A percentile compares a stretch with the other conserved stretches of the same genome.
Evolutionary conservation across 345 rosid genomes (phyloP).

Genomic region (Microcos paniculata): DNA sequence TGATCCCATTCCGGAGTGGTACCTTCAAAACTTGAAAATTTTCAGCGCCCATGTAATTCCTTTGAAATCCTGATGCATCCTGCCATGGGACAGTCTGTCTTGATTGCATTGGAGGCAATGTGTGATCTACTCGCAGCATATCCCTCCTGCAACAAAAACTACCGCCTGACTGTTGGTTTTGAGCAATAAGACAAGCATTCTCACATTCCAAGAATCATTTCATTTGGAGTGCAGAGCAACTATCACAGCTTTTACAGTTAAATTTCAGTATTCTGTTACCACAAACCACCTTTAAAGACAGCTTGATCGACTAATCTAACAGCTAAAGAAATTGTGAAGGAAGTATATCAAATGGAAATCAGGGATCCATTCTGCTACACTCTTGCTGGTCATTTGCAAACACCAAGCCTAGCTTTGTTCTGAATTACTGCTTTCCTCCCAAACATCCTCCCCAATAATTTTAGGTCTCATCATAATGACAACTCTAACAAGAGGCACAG

Average conservation of each 20-base stretch:
- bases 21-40: too few relatives aligned
- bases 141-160: conserved; percentile 57
- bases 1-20: too few relatives aligned
- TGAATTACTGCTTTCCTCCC: background rate
- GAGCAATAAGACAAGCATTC: background rate
- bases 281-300: background rate
- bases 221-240: background rate
- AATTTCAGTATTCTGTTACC: background rate
- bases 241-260: background rate
- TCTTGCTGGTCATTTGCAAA: background rate
- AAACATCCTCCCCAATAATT: background rate
- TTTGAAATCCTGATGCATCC: conserved; percentile 55
- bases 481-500: background rate
- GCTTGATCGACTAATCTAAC: background rate
- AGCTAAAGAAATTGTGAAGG: background rate
- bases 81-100: conserved; percentile 72
- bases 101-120: conserved; percentile 64
- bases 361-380: background rate
- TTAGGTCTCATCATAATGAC: background rate
- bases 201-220: background rate
- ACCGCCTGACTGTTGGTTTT: too few relatives aligned
- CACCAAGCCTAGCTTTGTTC: background rate
- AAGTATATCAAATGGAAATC: background rate
- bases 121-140: conserved; percentile 77
- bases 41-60: conserved; percentile 25